These are phyloP conservation scores for Cucumis cinereus DNA, from an alignment of 306 rosid species.

Conservation along the genomic window DNA sequence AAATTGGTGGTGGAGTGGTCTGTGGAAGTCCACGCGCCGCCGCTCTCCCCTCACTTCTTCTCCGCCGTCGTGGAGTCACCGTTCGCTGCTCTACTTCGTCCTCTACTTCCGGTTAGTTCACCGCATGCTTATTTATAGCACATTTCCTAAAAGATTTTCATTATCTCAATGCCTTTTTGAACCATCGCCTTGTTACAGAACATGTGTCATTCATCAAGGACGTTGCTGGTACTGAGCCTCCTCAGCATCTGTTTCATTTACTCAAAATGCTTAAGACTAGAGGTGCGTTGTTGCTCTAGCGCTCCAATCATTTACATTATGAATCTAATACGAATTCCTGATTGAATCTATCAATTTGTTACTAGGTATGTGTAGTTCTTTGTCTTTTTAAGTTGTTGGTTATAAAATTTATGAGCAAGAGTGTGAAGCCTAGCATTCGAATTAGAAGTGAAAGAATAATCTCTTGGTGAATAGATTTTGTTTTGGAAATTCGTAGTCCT, in stretches of 20 bases:
- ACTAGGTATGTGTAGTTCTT: background rate
- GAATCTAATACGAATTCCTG: background rate
- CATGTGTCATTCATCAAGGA: constrained; percentile 77
- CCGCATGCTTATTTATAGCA: background rate
- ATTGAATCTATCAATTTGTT: background rate
- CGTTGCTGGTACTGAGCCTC: constrained; percentile 62
- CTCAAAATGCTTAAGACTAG: constrained; percentile 49
- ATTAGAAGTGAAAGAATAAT: background rate
- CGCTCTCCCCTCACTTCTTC: constrained; percentile 42
- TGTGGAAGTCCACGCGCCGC: constrained; percentile 48
- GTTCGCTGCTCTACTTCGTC: constrained; percentile 37
- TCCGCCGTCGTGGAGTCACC: constrained; percentile 29
- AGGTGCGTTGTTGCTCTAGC: constrained; percentile 35
- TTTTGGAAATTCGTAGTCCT: background rate
- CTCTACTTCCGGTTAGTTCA: constrained; percentile 24
- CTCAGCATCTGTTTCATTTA: constrained; percentile 59
- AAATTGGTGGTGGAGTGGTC: constrained; percentile 56
- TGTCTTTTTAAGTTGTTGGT: background rate
- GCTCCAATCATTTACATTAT: background rate
- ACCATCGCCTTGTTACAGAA: constrained; percentile 28
- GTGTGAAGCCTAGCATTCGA: background rate
- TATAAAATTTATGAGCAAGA: background rate
- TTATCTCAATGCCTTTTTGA: background rate
- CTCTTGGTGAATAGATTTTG: background rate
- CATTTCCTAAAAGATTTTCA: background rate